Percentiles rank a stretch among this genome's conserved stretches.
These are phyloP conservation scores for Fagopyrum esculentum DNA, from an alignment of 148 eudicot species.

Conservation along the genomic window DNA sequence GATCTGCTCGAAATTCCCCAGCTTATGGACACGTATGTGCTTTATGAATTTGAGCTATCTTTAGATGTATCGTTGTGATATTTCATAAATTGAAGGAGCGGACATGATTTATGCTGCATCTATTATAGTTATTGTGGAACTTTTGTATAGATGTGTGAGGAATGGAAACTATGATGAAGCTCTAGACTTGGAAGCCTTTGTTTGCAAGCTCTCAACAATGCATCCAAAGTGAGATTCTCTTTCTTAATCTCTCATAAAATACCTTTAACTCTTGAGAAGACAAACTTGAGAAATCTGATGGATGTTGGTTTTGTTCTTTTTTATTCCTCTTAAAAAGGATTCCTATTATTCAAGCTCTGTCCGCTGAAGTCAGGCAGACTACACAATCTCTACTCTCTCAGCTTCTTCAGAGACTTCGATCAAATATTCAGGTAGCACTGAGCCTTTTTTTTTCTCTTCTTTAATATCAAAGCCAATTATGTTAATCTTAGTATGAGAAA, in stretches of 20 bases:
- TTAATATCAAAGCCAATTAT: background rate
- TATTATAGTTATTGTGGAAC: background rate
- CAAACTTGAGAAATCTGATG: slow-evolving; percentile 11
- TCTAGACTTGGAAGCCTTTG: slow-evolving; percentile 90
- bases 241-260: slow-evolving; percentile 11
- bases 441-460: background rate
- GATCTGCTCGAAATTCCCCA: slow-evolving; percentile 99
- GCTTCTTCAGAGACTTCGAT: slow-evolving; percentile 89
- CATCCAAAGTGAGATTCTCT: slow-evolving; percentile 78
- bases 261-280: background rate
- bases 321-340: slow-evolving; percentile 32
- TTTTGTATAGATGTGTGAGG: slow-evolving; percentile 71
- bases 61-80: background rate
- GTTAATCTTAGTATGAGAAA: background rate
- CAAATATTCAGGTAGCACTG: slow-evolving; percentile 75
- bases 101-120: background rate
- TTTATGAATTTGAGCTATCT: background rate
- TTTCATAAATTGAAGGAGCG: background rate
- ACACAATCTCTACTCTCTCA: slow-evolving; percentile 93
- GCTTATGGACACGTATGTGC: slow-evolving; percentile 99
- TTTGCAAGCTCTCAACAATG: slow-evolving; percentile 86
- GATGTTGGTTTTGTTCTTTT: slow-evolving; percentile 2
- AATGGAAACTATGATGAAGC: slow-evolving; percentile 99
- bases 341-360: slow-evolving; percentile 81
- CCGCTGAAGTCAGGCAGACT: slow-evolving; percentile 83